Conservation (phyloP, 345 rosid genomes). For the Eutrema yunnanense region DNA sequence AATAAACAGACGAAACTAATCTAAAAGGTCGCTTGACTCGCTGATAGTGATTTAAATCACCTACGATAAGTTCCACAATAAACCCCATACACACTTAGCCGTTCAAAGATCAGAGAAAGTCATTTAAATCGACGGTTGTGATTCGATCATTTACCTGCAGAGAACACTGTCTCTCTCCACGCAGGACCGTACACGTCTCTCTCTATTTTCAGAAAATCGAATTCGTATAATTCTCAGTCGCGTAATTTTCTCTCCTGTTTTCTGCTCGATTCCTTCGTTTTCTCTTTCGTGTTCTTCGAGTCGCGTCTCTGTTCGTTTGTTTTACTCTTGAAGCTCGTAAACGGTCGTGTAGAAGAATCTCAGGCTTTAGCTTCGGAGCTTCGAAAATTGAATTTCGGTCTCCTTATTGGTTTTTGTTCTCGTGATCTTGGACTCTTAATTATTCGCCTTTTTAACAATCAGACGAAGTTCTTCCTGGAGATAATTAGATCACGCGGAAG, state of each 20-base stretch:
- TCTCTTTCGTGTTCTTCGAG: not conserved
- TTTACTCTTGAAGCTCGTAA: not conserved
- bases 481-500: not conserved
- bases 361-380: slow-evolving; percentile 9
- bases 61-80: not conserved
- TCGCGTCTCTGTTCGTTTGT: not conserved
- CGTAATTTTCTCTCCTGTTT: not conserved
- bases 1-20: not conserved
- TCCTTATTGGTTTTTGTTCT: not conserved
- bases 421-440: not conserved
- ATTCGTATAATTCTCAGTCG: slow-evolving; percentile 12
- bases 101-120: not conserved
- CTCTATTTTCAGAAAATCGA: slow-evolving; percentile 23
- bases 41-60: not conserved
- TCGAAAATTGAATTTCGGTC: not conserved
- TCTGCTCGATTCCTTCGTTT: not conserved
- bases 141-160: not conserved
- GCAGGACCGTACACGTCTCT: slow-evolving; percentile 24
- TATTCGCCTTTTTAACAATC: not conserved
- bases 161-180: not conserved
- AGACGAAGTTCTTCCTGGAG: not conserved
- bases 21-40: not conserved
- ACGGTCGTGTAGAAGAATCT: not conserved
- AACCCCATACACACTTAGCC: not conserved
- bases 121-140: not conserved